Percentiles rank a stretch among this genome's conserved stretches.
Evolutionary conservation across 768 basidiomycete species (phyloP).

Genomic region (Collybia sordida): DNA sequence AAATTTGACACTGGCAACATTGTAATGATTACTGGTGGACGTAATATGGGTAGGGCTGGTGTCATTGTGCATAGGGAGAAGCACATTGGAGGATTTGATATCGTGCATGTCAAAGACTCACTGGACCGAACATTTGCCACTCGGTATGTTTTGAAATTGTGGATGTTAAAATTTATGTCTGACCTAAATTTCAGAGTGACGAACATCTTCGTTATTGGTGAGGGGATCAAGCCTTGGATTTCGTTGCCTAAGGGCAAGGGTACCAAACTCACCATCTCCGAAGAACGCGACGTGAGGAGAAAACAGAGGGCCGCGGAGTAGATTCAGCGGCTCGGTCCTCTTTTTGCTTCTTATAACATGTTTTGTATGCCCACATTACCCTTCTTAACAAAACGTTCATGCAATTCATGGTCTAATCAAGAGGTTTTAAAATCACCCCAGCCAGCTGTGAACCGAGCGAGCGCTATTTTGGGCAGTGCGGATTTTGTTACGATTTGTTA

Average conservation of each 20-base stretch:
- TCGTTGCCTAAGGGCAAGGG: slow-evolving; percentile 98
- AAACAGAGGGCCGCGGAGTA: slow-evolving; percentile 72
- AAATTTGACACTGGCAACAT: slow-evolving; percentile 98
- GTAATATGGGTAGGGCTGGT: slow-evolving; percentile 99
- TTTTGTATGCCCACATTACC: slow-evolving; percentile 37
- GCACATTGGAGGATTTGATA: slow-evolving; percentile 98
- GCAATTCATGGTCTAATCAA: slow-evolving; percentile 7
- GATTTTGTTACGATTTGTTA: not conserved
- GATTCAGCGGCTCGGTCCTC: slow-evolving; percentile 17
- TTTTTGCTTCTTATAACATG: slow-evolving; percentile 33
- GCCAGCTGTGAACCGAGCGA: no score
- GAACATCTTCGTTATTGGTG: slow-evolving; percentile 98
- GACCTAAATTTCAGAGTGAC: slow-evolving; percentile 57
- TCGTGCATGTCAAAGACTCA: slow-evolving; percentile 95
- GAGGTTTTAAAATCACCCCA: no score
- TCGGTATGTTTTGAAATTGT: slow-evolving; percentile 56
- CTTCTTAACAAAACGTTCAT: slow-evolving; percentile 28
- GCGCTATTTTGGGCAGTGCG: no score
- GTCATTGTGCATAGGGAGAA: slow-evolving; percentile 96
- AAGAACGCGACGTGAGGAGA: slow-evolving; percentile 93
- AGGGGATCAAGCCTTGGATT: slow-evolving; percentile 94
- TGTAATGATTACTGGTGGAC: slow-evolving; percentile 97
- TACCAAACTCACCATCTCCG: slow-evolving; percentile 94
- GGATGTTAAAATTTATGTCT: not conserved
- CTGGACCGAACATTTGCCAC: slow-evolving; percentile 96